phyloP scores from a whole-genome alignment of 2,329 filamentous ascomycete species.

The Trichoderma sp. region DNA sequence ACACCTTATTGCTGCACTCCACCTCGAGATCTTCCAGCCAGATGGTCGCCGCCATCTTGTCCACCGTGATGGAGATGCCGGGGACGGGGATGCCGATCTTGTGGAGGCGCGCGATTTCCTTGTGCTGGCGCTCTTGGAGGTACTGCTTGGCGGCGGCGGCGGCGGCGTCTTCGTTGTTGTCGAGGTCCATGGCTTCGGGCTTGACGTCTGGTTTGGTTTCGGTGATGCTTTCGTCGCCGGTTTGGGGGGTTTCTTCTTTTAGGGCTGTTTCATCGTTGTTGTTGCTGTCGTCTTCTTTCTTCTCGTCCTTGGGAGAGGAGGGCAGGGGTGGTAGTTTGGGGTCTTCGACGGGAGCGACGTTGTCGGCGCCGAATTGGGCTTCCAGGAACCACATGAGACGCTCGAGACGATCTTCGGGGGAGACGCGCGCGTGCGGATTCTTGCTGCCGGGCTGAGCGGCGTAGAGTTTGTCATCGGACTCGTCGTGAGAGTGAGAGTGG shows the following conservation, averaged over 20 bases:
- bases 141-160: constrained; percentile 27
- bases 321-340: constrained; percentile 51
- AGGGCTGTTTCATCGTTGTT: neutral
- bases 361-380: constrained; percentile 85
- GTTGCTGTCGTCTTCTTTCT: neutral
- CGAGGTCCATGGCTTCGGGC: neutral
- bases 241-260: neutral
- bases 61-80: constrained; percentile 79
- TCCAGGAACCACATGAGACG: constrained; percentile 95
- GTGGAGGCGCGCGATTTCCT: constrained; percentile 75
- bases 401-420: constrained; percentile 72
- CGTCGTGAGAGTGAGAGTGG: constrained; percentile 26
- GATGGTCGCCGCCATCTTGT: constrained; percentile 81
- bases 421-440: constrained; percentile 72
- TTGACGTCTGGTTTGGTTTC: neutral
- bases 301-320: constrained; percentile 24
- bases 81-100: constrained; percentile 86
- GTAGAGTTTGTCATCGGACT: constrained; percentile 27
- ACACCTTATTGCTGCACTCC: constrained; percentile 73
- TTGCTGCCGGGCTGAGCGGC: constrained; percentile 42
- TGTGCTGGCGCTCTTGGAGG: constrained; percentile 55
- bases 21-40: constrained; percentile 93
- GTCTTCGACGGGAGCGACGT: constrained; percentile 71
- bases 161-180: neutral
- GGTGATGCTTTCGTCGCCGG: neutral